These are phyloP conservation scores for Tetraselmis chui DNA, from an alignment of 139 green algal genomes.

Conservation along the genomic window DNA sequence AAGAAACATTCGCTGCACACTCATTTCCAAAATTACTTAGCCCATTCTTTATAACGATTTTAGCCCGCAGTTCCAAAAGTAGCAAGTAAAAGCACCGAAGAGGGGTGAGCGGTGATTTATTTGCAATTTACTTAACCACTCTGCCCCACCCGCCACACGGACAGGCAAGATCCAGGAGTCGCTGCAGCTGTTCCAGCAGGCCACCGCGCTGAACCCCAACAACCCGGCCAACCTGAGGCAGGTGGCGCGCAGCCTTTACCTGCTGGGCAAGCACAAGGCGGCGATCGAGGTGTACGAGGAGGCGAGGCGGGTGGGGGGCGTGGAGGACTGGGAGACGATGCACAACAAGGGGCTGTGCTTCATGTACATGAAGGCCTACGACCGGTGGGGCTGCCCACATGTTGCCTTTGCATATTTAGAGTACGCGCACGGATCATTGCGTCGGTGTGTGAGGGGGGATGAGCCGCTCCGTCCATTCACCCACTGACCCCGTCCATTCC, in stretches of 20 bases:
- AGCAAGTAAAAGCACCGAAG: neutral
- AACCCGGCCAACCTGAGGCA: constrained; percentile 67
- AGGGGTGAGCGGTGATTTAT: neutral
- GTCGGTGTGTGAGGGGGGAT: too few species aligned
- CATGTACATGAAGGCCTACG: constrained; percentile 39
- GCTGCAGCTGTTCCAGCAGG: constrained; percentile 62
- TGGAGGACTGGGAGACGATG: constrained; percentile 71
- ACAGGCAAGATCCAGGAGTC: constrained; percentile 62
- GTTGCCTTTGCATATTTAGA: too few species aligned
- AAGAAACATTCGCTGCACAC: neutral
- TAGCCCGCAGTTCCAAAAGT: neutral
- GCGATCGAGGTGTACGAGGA: constrained; percentile 72
- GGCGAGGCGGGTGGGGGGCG: constrained; percentile 37
- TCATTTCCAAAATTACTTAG: neutral
- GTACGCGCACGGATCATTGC: too few species aligned
- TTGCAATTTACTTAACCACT: neutral
- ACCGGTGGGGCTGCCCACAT: too few species aligned
- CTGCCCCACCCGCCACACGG: neutral
- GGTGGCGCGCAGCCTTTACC: constrained; percentile 57
- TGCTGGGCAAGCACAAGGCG: constrained; percentile 66
- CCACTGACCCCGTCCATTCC: too few species aligned
- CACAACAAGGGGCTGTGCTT: constrained; percentile 64
- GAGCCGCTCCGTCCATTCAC: too few species aligned
- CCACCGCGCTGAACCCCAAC: constrained; percentile 56
- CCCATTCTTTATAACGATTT: neutral